A percentile compares a stretch with the other conserved stretches of the same genome.
Evolutionary conservation across 75 land plant species (phyloP).

Genomic region (Pinus taeda): DNA sequence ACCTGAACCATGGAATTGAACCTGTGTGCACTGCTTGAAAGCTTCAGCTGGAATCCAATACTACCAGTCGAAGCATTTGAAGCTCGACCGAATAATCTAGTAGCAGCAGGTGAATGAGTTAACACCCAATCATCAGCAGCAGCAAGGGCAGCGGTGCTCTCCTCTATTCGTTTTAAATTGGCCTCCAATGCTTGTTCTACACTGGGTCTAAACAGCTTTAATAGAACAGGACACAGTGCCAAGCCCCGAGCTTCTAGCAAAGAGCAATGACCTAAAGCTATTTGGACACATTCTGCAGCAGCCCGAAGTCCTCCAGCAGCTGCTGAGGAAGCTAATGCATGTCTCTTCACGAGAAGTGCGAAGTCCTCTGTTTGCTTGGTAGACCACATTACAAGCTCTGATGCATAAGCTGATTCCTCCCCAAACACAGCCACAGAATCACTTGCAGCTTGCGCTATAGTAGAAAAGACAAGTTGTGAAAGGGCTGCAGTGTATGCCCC

Average conservation of each 20-base stretch:
- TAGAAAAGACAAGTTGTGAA: slow-evolving; percentile 85
- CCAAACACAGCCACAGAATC: slow-evolving; percentile 81
- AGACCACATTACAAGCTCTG: slow-evolving; percentile 94
- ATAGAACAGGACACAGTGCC: slow-evolving; percentile 76
- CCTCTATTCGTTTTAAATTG: slow-evolving; percentile 84
- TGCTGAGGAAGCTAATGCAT: slow-evolving; percentile 69
- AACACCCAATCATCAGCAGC: slow-evolving; percentile 95
- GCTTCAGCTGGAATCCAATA: slow-evolving; percentile 53
- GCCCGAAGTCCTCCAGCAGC: slow-evolving; percentile 84
- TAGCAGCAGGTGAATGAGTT: slow-evolving; percentile 42
- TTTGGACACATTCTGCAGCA: slow-evolving; percentile 87
- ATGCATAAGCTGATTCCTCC: slow-evolving; percentile 82
- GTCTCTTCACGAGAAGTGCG: slow-evolving; percentile 69
- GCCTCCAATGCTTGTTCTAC: slow-evolving; percentile 83
- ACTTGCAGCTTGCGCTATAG: slow-evolving; percentile 79
- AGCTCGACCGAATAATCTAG: slow-evolving; percentile 29
- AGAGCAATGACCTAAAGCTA: slow-evolving; percentile 82
- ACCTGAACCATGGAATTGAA: slow-evolving; percentile 97
- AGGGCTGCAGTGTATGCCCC: slow-evolving; percentile 80
- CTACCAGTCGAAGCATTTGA: slow-evolving; percentile 24
- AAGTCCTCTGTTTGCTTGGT: slow-evolving; percentile 69
- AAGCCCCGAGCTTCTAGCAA: slow-evolving; percentile 86
- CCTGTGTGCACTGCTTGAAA: slow-evolving; percentile 90
- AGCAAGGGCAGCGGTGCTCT: slow-evolving; percentile 80
- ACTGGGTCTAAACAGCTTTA: slow-evolving; percentile 77